Base-by-base conservation (phyloP, 768 basidiomycete species). In the Pulveroboletus sp. region DNA sequence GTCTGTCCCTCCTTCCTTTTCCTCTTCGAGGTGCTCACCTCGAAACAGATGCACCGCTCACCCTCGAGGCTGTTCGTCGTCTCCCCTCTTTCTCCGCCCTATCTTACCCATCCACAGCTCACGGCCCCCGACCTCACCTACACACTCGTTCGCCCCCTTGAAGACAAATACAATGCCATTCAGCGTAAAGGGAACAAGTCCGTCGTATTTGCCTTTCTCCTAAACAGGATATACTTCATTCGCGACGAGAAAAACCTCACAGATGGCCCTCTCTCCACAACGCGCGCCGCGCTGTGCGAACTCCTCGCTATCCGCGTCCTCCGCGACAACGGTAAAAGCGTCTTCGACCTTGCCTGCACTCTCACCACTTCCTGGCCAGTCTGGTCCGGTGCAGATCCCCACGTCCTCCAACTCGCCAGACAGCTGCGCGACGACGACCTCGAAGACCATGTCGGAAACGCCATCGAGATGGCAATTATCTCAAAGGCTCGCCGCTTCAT, bases 391-490 rank as follows among this genome's bases (percentile, higher is more conserved):
- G 88, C 87, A 6, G 84, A 85, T 42, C 67, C 76, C 2, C 72
- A 71, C 26, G 62, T 89, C 10, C 58, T 91, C 35, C 66, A 73
- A 17, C 75, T 78, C 47, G 86, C 82, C 6, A 75, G 77, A 50
- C 76, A 80, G 50, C 81, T 89, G 44, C 69, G 80, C 36, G 83
- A 86, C 52, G 82, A 83, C 47, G 85, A 88, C 58, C 64, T 86
- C 30, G 85, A 89, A 59, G 83, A 91, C 46, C 68, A 84, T 48
- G 83, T 93, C 2, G 93, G 94, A 6, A 96, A 93, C 61, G 93
- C 92, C 1, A 87, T 96, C 43, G 93, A 97, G 66, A 76, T 92
- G 75, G 93, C 93, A 5, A 93, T 96, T 56, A 75, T 95, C 18
- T 81, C 88, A 52, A 86, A 83, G 60, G 84, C 92, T 5, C 93